Percentiles rank a stretch among this genome's conserved stretches.
These are phyloP conservation scores for Colletotrichum truncatum DNA, from an alignment of 2,329 filamentous ascomycete species.

Conservation along the genomic window DNA sequence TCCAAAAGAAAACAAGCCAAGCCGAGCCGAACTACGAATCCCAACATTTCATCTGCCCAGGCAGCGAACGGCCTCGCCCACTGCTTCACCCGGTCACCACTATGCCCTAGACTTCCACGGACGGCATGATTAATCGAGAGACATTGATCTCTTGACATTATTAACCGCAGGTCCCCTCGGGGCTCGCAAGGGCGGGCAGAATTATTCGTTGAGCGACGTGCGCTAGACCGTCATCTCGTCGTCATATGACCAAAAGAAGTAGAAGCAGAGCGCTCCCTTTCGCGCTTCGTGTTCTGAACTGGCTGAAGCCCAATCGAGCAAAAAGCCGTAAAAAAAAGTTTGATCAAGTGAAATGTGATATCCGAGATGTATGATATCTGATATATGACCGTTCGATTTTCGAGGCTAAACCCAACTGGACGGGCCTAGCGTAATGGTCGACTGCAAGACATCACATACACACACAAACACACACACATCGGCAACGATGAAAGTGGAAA, in stretches of 20 bases:
- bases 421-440: not conserved
- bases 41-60: not conserved
- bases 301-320: too few relatives aligned
- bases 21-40: not conserved
- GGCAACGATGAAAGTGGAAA: not conserved
- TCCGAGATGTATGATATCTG: not conserved
- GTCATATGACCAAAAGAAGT: too few relatives aligned
- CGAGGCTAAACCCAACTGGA: not conserved
- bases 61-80: not conserved
- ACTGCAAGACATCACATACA: not conserved
- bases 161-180: not conserved
- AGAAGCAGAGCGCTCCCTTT: too few relatives aligned
- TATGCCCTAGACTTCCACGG: not conserved
- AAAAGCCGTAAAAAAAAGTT: not conserved
- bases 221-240: too few relatives aligned
- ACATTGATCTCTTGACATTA: not conserved
- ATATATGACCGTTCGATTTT: too few relatives aligned
- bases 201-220: too few relatives aligned
- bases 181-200: not conserved
- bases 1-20: too few relatives aligned
- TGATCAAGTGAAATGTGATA: conserved; percentile 15
- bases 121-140: not conserved
- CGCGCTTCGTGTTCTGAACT: too few relatives aligned
- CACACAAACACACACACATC: not conserved
- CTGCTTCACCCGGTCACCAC: not conserved